Evolutionary conservation across 495 filamentous ascomycete genomes (phyloP), one percentile per base, ranked within the genome.

Genomic region (Articulospora tetracladia): DNA sequence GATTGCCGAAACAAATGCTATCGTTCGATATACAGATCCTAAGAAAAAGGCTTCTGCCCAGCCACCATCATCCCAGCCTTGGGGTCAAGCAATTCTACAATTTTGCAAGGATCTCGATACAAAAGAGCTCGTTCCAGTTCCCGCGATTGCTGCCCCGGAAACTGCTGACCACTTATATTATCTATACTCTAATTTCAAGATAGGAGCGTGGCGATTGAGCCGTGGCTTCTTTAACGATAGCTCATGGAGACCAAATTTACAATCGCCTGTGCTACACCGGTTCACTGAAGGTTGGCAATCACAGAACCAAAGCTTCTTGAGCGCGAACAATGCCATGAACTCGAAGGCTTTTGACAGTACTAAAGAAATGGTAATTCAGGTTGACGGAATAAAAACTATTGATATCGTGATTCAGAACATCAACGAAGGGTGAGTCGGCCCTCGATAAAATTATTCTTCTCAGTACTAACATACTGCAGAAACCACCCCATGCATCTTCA

Each of bases 231-330:
- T 62, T 23, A 62, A 62, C 24, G 52, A 46, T 13, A 62, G 97
- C 48, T 91, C 77, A 71, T 97, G 97, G 66, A 82, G 82, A 23
- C 93, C 93, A 60, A 87, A 32, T 32, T 32, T 92, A 77, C 97
- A 96, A 17, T 96, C 91, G 60, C 94, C 93, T 22, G 95, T 86
- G 70, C 97, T 93, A 58, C 97, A 97, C 24, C 81, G 70, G 30
- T 62, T 51, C n/a, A 47, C 74, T 22, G 71, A 68, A 8, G 72
- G 70, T 11, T 41, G 57, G 10, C 55, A 57, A 10, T 22, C 54
- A 32, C 30, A 32, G 13, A 32, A 32, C 30, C 30, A 32, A 32
- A 32, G 30, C 13, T 32, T 41, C 49, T 22, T 55, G 24, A 55
- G 47, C 34, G 25, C 32, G 3, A 65, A 36, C 28, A 51, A 54